These are phyloP conservation scores for Pseudogymnoascus sp. DNA, from an alignment of 2,329 filamentous ascomycete genomes.

Conservation along the genomic window DNA sequence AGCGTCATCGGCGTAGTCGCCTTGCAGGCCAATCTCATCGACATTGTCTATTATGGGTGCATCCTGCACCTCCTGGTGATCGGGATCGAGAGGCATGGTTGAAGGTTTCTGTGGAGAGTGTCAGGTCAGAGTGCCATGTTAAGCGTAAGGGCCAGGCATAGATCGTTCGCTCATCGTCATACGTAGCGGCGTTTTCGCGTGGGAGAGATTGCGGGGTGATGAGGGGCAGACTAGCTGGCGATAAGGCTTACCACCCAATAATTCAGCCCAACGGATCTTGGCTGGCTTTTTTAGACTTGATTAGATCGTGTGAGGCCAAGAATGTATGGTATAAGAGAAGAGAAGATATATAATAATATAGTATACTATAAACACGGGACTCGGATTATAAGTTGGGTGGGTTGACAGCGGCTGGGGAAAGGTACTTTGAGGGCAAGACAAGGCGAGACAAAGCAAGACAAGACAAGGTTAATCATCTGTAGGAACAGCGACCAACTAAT, in stretches of 20 bases:
- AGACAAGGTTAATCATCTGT: not conserved
- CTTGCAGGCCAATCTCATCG: not conserved
- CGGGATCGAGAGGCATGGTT: not conserved
- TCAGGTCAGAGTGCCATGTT: slow-evolving; percentile 5
- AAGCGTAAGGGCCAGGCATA: slow-evolving; percentile 2
- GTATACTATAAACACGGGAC: no score
- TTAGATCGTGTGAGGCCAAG: not conserved
- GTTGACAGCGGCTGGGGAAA: not conserved
- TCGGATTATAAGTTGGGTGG: not conserved
- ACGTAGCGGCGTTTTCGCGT: not conserved
- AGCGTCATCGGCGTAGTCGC: not conserved
- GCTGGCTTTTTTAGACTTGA: not conserved
- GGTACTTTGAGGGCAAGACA: not conserved
- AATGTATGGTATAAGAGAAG: not conserved
- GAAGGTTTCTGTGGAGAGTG: not conserved
- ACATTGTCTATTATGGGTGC: not conserved
- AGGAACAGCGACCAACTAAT: not conserved
- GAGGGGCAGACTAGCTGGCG: slow-evolving; percentile 5
- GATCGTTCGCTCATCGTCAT: slow-evolving; percentile 3
- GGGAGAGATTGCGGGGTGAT: slow-evolving; percentile 1
- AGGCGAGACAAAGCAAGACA: not conserved
- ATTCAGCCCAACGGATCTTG: not conserved
- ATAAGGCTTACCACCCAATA: slow-evolving; percentile 5
- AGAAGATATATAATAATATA: not conserved
- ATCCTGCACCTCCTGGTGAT: slow-evolving; percentile 7